phyloP scores from a whole-genome alignment of 148 eudicot species.

The Nyssa sinensis region DNA sequence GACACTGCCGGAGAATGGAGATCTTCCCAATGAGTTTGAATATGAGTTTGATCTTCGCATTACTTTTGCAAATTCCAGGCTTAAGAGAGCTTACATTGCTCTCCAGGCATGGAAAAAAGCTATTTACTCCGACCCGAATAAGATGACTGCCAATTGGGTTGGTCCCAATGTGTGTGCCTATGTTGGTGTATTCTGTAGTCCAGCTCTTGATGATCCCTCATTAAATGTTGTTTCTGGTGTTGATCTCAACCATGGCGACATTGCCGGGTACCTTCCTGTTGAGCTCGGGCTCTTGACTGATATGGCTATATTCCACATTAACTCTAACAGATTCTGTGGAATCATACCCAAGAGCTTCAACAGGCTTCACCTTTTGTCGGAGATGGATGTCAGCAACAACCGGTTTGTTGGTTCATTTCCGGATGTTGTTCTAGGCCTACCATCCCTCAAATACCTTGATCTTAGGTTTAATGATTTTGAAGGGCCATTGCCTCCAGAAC shows the following conservation, averaged over 20 bases:
- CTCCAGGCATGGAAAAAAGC: conserved; percentile 65
- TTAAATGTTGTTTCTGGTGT: conserved; percentile 63
- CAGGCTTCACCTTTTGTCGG: conserved; percentile 38
- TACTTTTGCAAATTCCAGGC: conserved; percentile 48
- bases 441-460: conserved; percentile 50
- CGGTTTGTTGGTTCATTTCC: conserved; percentile 78
- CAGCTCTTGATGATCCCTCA: conserved; percentile 52
- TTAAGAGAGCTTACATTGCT: conserved; percentile 55
- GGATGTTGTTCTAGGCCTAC: conserved; percentile 41
- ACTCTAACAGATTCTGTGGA: conserved; percentile 75
- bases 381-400: conserved; percentile 76
- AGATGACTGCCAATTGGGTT: conserved; percentile 50
- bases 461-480: conserved; percentile 70
- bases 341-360: conserved; percentile 48
- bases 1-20: conserved; percentile 33
- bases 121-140: conserved; percentile 58
- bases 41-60: conserved; percentile 10
- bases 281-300: conserved; percentile 63
- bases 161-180: conserved; percentile 73
- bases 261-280: conserved; percentile 66
- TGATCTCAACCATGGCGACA: conserved; percentile 62
- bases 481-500: conserved; percentile 55
- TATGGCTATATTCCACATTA: conserved; percentile 58
- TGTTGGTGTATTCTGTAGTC: conserved; percentile 56
- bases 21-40: conserved; percentile 15